Base-by-base conservation (phyloP, 768 basidiomycete genomes). In the Amanita jacksonii region DNA sequence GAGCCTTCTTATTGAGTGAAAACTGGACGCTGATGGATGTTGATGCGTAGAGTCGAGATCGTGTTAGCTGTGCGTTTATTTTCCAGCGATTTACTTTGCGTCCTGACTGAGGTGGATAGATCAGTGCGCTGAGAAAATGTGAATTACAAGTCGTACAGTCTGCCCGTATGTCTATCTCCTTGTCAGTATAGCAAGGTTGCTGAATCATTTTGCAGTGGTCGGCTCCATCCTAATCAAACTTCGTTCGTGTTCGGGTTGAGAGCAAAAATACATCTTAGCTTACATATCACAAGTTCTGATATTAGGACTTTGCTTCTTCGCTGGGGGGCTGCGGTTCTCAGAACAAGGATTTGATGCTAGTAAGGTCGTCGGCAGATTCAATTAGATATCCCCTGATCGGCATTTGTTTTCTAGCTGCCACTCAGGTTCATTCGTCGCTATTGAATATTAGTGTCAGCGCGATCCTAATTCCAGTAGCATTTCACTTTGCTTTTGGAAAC, bases 181-280 rank as follows among this genome's bases (percentile, higher is more conserved):
- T 27, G 33, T 16, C n/a, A 5, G 35, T 12, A 0, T 30, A 31
- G 28, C 41, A 5, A n/a, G 9, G 8, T 16, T 8, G 22, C 19
- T 32, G 27, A 31, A 3, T 38, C 51, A 8, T 53, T 46, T 28
- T 45, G 8, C 49, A 87, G 85, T 91, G 44, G 72, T 92, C 45
- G 89, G 89, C 1, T 79, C 82, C 1, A 87, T 92, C 59, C 63
- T 92, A 12, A 84, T 81, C 54, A 90, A 88, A 62, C 66, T 86
- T 44, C 58, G 77, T 78, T 50, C 25, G 76, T 54, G 7, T 6
- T 4, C 18, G 16, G 10, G 5, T 4, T 30, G 19, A 8, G 5
- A 12, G 24, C 7, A 16, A 9, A 9, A 31, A 25, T 7, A 31
- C 5, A 22, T 28, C 24, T 8, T 19, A 43, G 35, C 45, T 46